Evolutionary conservation across 352 stramenopile genomes (phyloP).

Genomic region (Phytophthora hybrid): DNA sequence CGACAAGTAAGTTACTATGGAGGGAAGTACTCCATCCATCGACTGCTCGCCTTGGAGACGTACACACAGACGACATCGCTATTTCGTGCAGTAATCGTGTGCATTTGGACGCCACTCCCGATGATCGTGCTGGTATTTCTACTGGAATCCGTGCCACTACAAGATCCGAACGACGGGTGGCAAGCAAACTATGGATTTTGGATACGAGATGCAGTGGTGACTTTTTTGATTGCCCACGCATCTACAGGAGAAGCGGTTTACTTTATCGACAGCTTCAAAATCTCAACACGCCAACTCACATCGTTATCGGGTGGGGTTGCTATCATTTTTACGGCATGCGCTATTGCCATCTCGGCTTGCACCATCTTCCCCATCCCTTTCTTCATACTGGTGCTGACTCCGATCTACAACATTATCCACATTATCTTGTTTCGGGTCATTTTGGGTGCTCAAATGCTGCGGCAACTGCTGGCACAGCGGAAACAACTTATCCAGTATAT

Average conservation of each 20-base stretch:
- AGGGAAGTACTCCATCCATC: neutral
- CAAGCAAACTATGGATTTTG: slow-evolving; percentile 32
- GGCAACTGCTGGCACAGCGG: neutral
- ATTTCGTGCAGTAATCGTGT: neutral
- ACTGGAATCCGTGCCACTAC: slow-evolving; percentile 19
- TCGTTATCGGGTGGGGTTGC: neutral
- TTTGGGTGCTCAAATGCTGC: neutral
- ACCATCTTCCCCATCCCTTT: neutral
- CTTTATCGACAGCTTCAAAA: neutral
- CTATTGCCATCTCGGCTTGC: neutral
- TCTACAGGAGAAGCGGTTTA: neutral
- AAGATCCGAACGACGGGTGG: slow-evolving; percentile 17
- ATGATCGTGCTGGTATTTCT: neutral
- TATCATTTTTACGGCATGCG: neutral
- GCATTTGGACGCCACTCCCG: neutral
- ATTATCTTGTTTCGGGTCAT: neutral
- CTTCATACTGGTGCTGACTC: neutral
- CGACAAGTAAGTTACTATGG: neutral
- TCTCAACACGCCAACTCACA: neutral
- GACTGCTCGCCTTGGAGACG: neutral
- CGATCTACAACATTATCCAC: neutral
- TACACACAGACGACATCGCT: neutral
- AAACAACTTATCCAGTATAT: neutral
- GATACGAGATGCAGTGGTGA: slow-evolving; percentile 14
- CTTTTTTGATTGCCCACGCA: neutral